These are phyloP conservation scores for Penicillium riverlandense DNA, from an alignment of 495 filamentous ascomycete species.

Conservation along the genomic window DNA sequence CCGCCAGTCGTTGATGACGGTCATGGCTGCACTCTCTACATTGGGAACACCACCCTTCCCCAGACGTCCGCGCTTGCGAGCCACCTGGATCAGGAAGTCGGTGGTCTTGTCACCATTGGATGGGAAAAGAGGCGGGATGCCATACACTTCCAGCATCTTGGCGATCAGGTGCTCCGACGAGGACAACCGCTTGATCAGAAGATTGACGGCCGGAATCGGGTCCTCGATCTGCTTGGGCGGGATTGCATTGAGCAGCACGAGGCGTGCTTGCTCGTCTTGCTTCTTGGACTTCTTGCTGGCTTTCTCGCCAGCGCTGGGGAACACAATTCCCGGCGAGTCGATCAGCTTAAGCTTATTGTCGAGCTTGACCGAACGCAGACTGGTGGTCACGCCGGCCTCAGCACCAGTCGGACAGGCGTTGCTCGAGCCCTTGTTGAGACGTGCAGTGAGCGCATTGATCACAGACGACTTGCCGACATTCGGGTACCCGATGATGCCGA, in stretches of 20 bases:
- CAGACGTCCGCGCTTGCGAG: slow-evolving; percentile 81
- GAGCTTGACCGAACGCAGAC: slow-evolving; percentile 81
- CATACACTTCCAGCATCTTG: slow-evolving; percentile 76
- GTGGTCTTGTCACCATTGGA: slow-evolving; percentile 65
- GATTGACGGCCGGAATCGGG: slow-evolving; percentile 73
- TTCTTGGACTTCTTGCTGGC: slow-evolving; percentile 46
- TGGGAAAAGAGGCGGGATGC: slow-evolving; percentile 67
- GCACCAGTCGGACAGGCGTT: slow-evolving; percentile 82
- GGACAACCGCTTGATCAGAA: slow-evolving; percentile 73
- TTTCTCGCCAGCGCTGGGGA: slow-evolving; percentile 54
- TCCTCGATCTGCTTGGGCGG: slow-evolving; percentile 92
- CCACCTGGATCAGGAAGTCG: slow-evolving; percentile 93
- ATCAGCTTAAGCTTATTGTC: slow-evolving; percentile 92
- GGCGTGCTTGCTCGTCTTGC: slow-evolving; percentile 67
- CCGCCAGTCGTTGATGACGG: slow-evolving; percentile 90
- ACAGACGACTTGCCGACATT: slow-evolving; percentile 97
- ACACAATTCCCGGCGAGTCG: slow-evolving; percentile 94
- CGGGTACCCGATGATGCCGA: slow-evolving; percentile 93
- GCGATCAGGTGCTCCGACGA: slow-evolving; percentile 60
- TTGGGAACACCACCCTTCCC: slow-evolving; percentile 91
- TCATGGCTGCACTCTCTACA: slow-evolving; percentile 76
- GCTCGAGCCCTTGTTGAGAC: slow-evolving; percentile 58
- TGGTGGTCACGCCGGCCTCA: slow-evolving; percentile 90
- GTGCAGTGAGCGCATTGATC: slow-evolving; percentile 85
- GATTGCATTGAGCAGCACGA: slow-evolving; percentile 83